A percentile compares a stretch with the other conserved stretches of the same genome.
Conservation (phyloP, 1,284 basidiomycete species). For the Wallemia mellicola region DNA sequence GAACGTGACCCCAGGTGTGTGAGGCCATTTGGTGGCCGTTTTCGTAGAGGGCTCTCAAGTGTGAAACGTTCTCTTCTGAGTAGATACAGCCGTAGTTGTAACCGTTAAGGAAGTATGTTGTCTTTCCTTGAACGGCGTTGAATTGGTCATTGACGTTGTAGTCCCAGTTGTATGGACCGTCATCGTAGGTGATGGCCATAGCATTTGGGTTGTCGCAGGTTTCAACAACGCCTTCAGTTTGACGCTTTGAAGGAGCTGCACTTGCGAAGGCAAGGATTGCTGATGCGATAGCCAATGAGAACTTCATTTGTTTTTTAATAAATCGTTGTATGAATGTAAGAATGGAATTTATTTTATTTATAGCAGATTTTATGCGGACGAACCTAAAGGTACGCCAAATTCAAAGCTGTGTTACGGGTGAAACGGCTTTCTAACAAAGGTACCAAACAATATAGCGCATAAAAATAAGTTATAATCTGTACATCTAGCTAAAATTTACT, state of each 20-base stretch:
- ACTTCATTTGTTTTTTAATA: not conserved
- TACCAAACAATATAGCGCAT: too few relatives aligned
- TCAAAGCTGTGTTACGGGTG: too few relatives aligned
- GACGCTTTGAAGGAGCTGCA: not conserved
- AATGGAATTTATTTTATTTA: too few relatives aligned
- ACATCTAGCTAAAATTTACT: too few relatives aligned
- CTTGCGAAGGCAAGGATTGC: not conserved
- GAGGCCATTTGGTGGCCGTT: constrained; percentile 3
- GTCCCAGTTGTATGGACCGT: constrained; percentile 9
- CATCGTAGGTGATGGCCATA: constrained; percentile 10
- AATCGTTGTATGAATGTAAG: not conserved
- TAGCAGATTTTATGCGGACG: too few relatives aligned
- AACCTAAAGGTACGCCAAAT: too few relatives aligned
- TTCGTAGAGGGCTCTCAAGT: not conserved
- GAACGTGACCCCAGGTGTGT: constrained; percentile 3
- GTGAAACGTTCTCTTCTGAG: not conserved
- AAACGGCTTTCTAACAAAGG: too few relatives aligned
- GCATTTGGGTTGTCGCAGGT: not conserved
- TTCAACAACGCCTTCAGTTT: not conserved
- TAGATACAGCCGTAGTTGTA: constrained; percentile 8
- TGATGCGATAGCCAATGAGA: not conserved
- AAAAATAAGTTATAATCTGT: too few relatives aligned
- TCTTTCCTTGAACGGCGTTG: constrained; percentile 4
- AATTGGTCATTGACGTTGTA: constrained; percentile 5
- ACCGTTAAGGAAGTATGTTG: constrained; percentile 11